A percentile compares a stretch with the other conserved stretches of the same genome.
phyloP scores from a whole-genome alignment of 768 basidiomycete genomes.

The Podaxis mareebaensis region DNA sequence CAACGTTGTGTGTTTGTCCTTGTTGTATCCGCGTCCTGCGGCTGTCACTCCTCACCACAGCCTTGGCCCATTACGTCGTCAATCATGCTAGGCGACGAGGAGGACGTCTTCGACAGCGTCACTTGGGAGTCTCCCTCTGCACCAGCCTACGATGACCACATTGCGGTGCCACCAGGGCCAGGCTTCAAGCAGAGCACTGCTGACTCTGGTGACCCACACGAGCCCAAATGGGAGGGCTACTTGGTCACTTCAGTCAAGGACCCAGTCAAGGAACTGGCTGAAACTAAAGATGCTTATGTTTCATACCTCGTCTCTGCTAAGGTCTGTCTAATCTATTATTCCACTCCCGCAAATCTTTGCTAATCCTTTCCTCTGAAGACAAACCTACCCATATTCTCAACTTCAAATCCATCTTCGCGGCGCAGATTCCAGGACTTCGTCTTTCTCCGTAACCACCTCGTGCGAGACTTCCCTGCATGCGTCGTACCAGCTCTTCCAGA shows the following conservation, averaged over 20 bases:
- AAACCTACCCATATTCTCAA: constrained; percentile 84
- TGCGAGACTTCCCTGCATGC: constrained; percentile 92
- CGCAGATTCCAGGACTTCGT: constrained; percentile 97
- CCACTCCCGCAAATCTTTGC: constrained; percentile 1
- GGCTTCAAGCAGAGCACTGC: constrained; percentile 82
- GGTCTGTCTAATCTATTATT: constrained; percentile 41
- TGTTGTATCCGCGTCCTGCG: constrained; percentile 32
- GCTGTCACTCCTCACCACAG: background rate
- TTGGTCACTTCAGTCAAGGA: constrained; percentile 84
- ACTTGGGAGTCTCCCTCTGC: constrained; percentile 83
- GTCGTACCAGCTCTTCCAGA: constrained; percentile 97
- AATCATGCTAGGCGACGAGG: constrained; percentile 80
- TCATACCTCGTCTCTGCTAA: constrained; percentile 90
- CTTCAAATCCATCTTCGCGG: constrained; percentile 70
- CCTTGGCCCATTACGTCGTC: constrained; percentile 15
- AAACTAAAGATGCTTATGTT: constrained; percentile 96
- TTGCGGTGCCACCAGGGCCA: constrained; percentile 52
- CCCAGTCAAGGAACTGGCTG: constrained; percentile 93
- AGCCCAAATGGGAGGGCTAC: constrained; percentile 91
- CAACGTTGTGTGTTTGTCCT: constrained; percentile 32
- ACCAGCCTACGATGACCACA: constrained; percentile 48
- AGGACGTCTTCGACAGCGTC: constrained; percentile 89
- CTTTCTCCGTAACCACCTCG: constrained; percentile 86
- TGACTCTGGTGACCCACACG: constrained; percentile 75
- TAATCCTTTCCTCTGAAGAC: constrained; percentile 55